These are phyloP conservation scores for Cryptococcus sp. DNA, from an alignment of 1,284 basidiomycete genomes.

Conservation along the genomic window DNA sequence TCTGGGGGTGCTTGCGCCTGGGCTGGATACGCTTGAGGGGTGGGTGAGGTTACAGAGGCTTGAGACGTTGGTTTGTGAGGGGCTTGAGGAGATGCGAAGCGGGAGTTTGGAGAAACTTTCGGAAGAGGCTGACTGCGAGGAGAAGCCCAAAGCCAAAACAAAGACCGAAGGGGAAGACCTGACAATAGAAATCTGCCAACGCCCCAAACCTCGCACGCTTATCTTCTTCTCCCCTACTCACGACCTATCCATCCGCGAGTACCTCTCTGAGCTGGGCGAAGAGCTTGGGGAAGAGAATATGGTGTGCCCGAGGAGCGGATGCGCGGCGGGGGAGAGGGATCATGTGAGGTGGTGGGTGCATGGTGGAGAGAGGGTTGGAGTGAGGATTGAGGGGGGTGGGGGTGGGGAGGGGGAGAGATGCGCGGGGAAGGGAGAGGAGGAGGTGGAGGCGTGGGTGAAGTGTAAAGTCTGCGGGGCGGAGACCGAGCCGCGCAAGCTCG, in stretches of 20 bases:
- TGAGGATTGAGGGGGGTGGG: slow-evolving; percentile 4
- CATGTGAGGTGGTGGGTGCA: slow-evolving; percentile 28
- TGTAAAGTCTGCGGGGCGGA: slow-evolving; percentile 21
- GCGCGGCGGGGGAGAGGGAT: slow-evolving; percentile 16
- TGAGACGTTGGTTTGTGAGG: slow-evolving; percentile 22
- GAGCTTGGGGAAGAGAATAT: slow-evolving; percentile 14
- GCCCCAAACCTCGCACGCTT: slow-evolving; percentile 8
- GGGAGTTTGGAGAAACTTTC: too few species aligned
- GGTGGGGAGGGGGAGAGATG: slow-evolving; percentile 1
- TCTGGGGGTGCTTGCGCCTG: slow-evolving; percentile 17
- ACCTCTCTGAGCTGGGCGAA: slow-evolving; percentile 6
- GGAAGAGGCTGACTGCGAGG: not conserved
- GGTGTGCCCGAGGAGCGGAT: slow-evolving; percentile 23
- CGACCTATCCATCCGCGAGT: slow-evolving; percentile 12
- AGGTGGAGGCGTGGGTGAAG: slow-evolving; percentile 20
- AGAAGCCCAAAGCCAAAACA: not conserved
- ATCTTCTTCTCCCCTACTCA: slow-evolving; percentile 16
- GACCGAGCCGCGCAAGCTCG: slow-evolving; percentile 11
- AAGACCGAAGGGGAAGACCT: slow-evolving; percentile 1
- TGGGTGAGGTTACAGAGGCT: slow-evolving; percentile 30
- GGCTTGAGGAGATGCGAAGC: slow-evolving; percentile 7
- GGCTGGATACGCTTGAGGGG: slow-evolving; percentile 32
- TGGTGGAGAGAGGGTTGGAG: slow-evolving; percentile 13
- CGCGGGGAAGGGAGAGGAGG: not conserved
- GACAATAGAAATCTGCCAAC: slow-evolving; percentile 9